phyloP scores from a whole-genome alignment of 768 basidiomycete genomes.

The Mrakia hoshinonis region DNA sequence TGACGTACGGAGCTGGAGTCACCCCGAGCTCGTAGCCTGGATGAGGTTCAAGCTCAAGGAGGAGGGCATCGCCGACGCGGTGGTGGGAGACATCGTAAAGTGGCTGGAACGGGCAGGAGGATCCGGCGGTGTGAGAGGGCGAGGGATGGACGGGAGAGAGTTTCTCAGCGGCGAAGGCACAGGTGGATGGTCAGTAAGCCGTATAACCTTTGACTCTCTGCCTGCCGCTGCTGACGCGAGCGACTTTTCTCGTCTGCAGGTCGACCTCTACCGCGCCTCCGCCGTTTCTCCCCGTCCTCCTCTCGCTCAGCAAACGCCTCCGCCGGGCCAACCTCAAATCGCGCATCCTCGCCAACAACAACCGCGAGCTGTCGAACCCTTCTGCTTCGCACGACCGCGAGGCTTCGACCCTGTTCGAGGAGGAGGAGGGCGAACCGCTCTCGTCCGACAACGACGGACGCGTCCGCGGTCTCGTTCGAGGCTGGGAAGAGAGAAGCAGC shows the following conservation, averaged over 20 bases:
- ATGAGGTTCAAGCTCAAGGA: conserved; percentile 4
- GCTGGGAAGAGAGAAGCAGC: conserved; percentile 8
- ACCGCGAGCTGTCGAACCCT: background rate
- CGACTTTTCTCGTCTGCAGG: background rate
- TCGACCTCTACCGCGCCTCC: background rate
- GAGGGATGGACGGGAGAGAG: conserved; percentile 1
- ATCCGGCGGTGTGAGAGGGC: background rate
- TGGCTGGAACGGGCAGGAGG: conserved; percentile 4
- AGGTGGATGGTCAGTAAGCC: background rate
- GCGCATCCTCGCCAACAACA: background rate
- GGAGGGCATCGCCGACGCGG: background rate
- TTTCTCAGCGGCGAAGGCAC: background rate
- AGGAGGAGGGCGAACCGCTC: background rate
- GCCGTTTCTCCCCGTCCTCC: conserved; percentile 2
- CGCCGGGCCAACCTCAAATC: conserved; percentile 6
- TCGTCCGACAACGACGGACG: conserved; percentile 3
- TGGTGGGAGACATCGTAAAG: background rate
- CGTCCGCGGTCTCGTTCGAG: background rate
- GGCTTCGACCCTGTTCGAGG: background rate
- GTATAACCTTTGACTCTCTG: background rate
- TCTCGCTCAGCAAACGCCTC: conserved; percentile 6
- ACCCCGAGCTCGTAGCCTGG: background rate
- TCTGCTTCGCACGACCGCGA: background rate
- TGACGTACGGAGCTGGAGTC: background rate
- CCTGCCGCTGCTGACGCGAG: background rate